Percentiles rank a stretch among this genome's conserved stretches.
Evolutionary conservation across 208 protist species (phyloP).

Genomic region (Trypanosomatidae sp.): DNA sequence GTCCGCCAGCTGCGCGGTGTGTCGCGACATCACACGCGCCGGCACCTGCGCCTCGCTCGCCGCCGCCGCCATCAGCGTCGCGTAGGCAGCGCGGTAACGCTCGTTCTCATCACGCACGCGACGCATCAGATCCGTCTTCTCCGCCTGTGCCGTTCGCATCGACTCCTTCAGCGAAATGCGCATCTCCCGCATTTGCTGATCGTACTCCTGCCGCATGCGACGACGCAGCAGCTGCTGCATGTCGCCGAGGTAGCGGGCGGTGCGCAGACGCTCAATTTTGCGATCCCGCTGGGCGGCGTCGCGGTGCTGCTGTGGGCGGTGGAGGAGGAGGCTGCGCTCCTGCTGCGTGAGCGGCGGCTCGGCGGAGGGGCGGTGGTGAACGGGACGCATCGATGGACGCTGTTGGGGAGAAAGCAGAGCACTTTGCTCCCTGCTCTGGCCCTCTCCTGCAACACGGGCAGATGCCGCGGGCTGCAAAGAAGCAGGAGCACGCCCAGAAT

Average conservation of each 20-base stretch:
- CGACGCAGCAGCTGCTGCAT: slow-evolving; percentile 64
- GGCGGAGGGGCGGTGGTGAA: neutral
- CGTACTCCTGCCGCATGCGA: slow-evolving; percentile 68
- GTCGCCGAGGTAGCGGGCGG: slow-evolving; percentile 66
- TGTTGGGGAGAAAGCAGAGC: no score
- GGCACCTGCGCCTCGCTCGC: slow-evolving; percentile 65
- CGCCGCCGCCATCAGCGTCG: slow-evolving; percentile 64
- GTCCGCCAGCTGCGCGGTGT: slow-evolving; percentile 64
- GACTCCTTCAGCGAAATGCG: slow-evolving; percentile 45
- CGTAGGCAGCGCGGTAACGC: slow-evolving; percentile 76
- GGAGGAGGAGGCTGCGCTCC: slow-evolving; percentile 44
- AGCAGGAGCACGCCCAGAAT: no score
- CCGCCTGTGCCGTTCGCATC: no score
- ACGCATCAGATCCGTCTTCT: slow-evolving; percentile 54
- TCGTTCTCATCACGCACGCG: slow-evolving; percentile 76
- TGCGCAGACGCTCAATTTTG: slow-evolving; percentile 82
- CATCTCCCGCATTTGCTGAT: slow-evolving; percentile 40
- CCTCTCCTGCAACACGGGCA: no score
- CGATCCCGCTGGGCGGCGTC: slow-evolving; percentile 58
- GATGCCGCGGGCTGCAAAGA: no score
- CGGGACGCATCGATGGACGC: no score
- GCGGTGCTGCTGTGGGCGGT: slow-evolving; percentile 52
- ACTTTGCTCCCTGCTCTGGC: no score
- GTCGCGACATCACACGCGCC: slow-evolving; percentile 60
- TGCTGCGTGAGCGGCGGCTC: slow-evolving; percentile 56